Evolutionary conservation across 345 rosid genomes (phyloP), one percentile per base, ranked within the genome.

Genomic region (Cardamine chenopodiifolia): DNA sequence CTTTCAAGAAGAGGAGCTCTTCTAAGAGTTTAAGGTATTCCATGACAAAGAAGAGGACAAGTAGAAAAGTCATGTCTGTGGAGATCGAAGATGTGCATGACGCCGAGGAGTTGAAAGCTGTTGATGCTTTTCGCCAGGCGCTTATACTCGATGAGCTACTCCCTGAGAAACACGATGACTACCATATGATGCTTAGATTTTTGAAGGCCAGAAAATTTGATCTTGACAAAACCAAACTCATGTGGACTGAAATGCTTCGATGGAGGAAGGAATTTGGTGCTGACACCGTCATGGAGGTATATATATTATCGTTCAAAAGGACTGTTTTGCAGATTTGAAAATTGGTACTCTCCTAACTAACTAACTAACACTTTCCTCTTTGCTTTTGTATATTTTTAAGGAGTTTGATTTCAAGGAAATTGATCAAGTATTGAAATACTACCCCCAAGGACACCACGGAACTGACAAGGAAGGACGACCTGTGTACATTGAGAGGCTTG

Each of bases 361-460:
- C 7, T 22, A 14, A 44, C 26, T 35, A 35, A 71, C 8, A 28
- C 18, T 32, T 14, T 40, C 0, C 4, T 47, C 2, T 47, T 11
- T 23, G 6, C 8, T 76, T 58, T 73, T 71, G 42, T 20, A 12
- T 62, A 8, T 22, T 47, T 61, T 65, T 0, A 50, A 93, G 98
- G 95, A 88, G 22, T 94, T 94, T 62, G 93, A 91, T 2, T 94
- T 88, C 73, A 85, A 78, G 26, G 98, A 94, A 71, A 28, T 79
- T 15, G 80, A 80, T 42, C 85, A 90, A 81, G 97, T 94, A 53
- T 29, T 84, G 85, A 70, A 86, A 71, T 75, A 84, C 69, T 94
- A 94, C 76, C 97, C 98, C 6, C 98, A 91, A 78, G 98, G 98
- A 39, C 85, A 94, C 80, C 98, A 94, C 49, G 98, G 98, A 49